Base-by-base conservation (phyloP, 169 alveolate species). In the Plasmodium inui region DNA sequence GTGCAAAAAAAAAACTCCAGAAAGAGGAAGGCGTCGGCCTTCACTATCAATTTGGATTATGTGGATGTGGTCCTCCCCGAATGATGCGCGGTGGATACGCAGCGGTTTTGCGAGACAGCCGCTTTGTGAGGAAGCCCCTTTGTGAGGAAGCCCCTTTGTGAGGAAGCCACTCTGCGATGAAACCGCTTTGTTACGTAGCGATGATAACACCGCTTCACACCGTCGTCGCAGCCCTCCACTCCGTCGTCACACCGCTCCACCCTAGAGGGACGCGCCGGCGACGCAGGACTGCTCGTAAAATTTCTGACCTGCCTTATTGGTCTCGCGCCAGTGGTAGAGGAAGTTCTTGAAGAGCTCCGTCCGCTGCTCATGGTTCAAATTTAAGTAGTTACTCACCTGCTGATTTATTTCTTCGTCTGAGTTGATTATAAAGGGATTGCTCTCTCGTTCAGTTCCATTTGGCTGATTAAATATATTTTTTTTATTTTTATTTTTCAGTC, bases 291-390 rank as follows among this genome's bases (percentile, higher is more conserved):
- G 94, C 17, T 88, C 94, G 34, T 88, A 88, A 78, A 78, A 88
- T 30, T 88, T 88, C 81, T 88, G 94, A 3, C 94, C 94, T 6
- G 94, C 94, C 50, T 88, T 88, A 32, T 88, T 88, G 6, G 94
- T 88, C 82, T 88, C 94, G 41, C 94, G 34, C 94, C 94, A 88
- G 14, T 88, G 94, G 32, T 88, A 88, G 55, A 88, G 50, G 72
- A 88, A 88, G 34, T 88, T 88, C 81, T 88, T 88, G 50, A 88
- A 88, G 41, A 78, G 94, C 70, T 88, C 94, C 7, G 82, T 88
- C 30, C 94, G 55, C 46, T 88, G 89, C 17, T 88, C 94, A 30
- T 88, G 94, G 82, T 76, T 78, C 81, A 88, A 88, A 39, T 88
- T 88, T 14, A 88, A 57, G 55, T 88, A 88, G 37, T 88, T 79